These are phyloP conservation scores for Zygosaccharomyces rouxii DNA, from an alignment of 805 yeast genomes.

Conservation along the genomic window DNA sequence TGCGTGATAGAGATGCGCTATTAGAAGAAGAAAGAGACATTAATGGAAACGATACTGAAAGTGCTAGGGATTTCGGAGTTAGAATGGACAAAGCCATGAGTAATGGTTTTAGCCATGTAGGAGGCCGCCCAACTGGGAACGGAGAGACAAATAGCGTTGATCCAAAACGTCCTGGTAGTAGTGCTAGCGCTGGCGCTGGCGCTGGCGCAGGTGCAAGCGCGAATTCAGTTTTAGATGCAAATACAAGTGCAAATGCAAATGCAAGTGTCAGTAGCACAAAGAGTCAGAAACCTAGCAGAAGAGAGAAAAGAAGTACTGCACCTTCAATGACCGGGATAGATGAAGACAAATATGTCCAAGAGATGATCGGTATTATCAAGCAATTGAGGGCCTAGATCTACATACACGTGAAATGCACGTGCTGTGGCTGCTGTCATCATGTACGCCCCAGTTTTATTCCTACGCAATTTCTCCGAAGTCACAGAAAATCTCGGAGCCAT, in stretches of 20 bases:
- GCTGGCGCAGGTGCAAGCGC: neutral
- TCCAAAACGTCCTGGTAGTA: too few relatives aligned
- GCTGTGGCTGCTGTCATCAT: too few relatives aligned
- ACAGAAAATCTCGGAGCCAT: too few relatives aligned
- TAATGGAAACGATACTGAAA: slow-evolving; percentile 10
- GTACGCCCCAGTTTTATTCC: too few relatives aligned
- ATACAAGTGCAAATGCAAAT: neutral
- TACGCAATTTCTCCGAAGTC: too few relatives aligned
- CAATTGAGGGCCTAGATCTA: slow-evolving; percentile 6
- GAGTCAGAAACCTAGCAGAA: neutral
- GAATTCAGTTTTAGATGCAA: neutral
- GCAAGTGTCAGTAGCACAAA: neutral
- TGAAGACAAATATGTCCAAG: slow-evolving; percentile 21
- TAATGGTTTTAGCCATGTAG: slow-evolving; percentile 7
- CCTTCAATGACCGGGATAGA: neutral
- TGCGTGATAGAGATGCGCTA: slow-evolving; percentile 32
- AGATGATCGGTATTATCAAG: slow-evolving; percentile 20
- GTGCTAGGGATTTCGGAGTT: neutral
- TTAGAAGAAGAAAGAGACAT: slow-evolving; percentile 17
- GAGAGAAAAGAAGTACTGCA: neutral
- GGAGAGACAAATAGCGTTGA: neutral
- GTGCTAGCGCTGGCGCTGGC: neutral
- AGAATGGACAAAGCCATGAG: neutral
- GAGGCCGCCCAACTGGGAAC: slow-evolving; percentile 4
- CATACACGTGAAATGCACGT: too few relatives aligned